Percentiles rank a stretch among this genome's conserved stretches.
Conservation (phyloP, 192 early-diverging fungal genomes). For the Backusella tarrabulga region DNA sequence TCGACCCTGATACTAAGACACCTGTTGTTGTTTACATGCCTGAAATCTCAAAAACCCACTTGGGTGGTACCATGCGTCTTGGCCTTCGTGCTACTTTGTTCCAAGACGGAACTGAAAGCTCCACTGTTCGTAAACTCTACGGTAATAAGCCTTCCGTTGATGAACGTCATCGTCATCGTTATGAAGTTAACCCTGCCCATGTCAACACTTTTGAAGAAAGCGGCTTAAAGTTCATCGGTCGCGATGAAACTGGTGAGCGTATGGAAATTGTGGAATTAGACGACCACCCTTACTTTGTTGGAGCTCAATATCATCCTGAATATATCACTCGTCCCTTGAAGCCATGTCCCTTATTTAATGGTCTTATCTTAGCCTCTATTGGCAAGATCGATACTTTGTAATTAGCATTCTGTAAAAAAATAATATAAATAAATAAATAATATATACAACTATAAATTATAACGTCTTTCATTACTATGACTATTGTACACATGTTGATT, state of each 20-base stretch:
- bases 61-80: conserved; percentile 98
- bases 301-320: conserved; percentile 96
- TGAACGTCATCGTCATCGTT: conserved; percentile 97
- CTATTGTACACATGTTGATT: background rate
- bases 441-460: background rate
- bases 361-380: conserved; percentile 85
- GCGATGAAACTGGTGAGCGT: conserved; percentile 93
- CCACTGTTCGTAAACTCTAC: conserved; percentile 70
- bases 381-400: conserved; percentile 60
- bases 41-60: conserved; percentile 86
- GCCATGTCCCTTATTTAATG: conserved; percentile 91
- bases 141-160: conserved; percentile 54
- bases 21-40: conserved; percentile 97
- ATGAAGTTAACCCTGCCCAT: conserved; percentile 94
- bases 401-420: conserved; percentile 12
- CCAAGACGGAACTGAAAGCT: conserved; percentile 62
- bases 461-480: background rate
- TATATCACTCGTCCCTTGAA: conserved; percentile 92
- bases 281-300: conserved; percentile 93
- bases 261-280: conserved; percentile 96
- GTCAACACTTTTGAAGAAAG: conserved; percentile 73
- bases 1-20: conserved; percentile 67
- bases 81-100: conserved; percentile 83
- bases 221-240: conserved; percentile 87
- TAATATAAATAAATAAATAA: background rate